These are phyloP conservation scores for Benincasa hispida DNA, from an alignment of 306 rosid species.

Conservation along the genomic window DNA sequence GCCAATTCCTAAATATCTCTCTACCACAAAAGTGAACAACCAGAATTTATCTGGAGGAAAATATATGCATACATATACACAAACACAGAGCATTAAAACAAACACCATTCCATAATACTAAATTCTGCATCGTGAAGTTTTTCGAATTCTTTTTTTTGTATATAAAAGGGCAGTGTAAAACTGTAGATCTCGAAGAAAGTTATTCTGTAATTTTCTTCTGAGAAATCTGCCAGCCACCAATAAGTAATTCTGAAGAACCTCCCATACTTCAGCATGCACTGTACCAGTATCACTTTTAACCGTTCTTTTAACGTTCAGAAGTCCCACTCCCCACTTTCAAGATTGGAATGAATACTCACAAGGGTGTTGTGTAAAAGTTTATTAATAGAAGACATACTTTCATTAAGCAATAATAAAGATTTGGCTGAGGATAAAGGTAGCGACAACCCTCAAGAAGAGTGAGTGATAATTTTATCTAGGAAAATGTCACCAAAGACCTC, in stretches of 20 bases:
- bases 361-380: no score
- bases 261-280: no score
- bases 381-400: no score
- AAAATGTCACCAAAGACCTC: no score
- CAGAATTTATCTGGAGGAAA: background rate
- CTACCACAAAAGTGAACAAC: background rate
- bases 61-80: background rate
- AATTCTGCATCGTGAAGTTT: background rate
- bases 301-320: no score
- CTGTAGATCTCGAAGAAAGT: background rate
- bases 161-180: background rate
- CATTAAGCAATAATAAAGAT: no score
- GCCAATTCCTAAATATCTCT: background rate
- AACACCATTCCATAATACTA: background rate
- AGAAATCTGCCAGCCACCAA: background rate
- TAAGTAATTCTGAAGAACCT: background rate
- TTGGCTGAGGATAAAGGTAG: no score
- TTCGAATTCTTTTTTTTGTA: background rate
- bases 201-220: background rate
- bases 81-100: background rate
- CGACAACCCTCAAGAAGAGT: no score
- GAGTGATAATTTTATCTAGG: no score
- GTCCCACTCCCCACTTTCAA: no score
- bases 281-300: no score
- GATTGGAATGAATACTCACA: no score